Conservation (phyloP, 345 rosid genomes). For the Corymbia maculata region DNA sequence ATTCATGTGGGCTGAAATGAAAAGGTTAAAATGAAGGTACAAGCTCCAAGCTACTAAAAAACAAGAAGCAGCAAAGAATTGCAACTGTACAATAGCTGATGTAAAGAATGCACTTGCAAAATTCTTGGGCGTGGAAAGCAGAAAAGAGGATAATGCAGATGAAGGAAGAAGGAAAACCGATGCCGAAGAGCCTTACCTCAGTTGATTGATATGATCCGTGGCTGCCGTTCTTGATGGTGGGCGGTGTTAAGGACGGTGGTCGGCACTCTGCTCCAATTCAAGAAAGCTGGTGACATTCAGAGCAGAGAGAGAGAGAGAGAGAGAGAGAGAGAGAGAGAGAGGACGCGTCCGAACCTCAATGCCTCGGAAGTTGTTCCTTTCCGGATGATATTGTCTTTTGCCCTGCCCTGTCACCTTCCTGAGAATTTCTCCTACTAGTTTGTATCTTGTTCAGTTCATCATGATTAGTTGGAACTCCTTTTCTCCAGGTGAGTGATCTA, state of each 20-base stretch:
- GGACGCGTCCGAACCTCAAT: neutral
- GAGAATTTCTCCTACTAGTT: neutral
- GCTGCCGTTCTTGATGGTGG: no score
- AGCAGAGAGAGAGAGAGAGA: no score
- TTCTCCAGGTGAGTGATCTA: conserved; percentile 51
- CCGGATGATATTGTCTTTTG: neutral
- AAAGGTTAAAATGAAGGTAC: conserved; percentile 19
- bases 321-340: no score
- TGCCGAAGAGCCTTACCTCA: neutral
- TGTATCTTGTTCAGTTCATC: neutral
- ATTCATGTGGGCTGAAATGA: neutral
- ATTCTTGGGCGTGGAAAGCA: conserved; percentile 29
- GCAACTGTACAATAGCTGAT: conserved; percentile 68
- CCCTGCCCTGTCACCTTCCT: neutral
- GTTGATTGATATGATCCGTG: no score
- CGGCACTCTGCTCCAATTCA: no score
- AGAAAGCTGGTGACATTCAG: no score
- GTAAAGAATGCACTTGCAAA: conserved; percentile 72
- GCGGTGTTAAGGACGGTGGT: no score
- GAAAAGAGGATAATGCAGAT: conserved; percentile 33
- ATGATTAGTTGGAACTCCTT: neutral
- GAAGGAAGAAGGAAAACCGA: neutral
- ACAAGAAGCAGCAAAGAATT: conserved; percentile 70
- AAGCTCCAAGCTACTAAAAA: conserved; percentile 70
- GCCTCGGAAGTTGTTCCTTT: neutral